Base-by-base conservation (phyloP, 495 filamentous ascomycete species). In the Schizothecium vesticola region DNA sequence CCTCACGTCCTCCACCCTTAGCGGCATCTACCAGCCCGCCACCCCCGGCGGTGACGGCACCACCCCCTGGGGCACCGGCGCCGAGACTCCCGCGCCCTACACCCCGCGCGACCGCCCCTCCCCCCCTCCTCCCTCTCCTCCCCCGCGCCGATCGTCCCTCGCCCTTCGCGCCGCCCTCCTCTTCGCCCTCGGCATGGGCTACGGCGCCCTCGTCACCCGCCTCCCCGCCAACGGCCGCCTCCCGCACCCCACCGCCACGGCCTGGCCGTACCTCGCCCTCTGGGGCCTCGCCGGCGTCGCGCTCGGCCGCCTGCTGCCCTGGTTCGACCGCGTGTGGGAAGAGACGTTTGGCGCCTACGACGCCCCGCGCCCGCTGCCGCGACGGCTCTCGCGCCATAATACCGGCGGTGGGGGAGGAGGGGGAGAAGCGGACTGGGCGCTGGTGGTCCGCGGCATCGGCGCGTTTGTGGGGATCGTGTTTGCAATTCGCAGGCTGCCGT, bases 391-490 rank as follows among this genome's bases (percentile, higher is more conserved):
- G 9, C 19, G 36, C 26, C 24, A 51, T 3, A 64, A 29, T 22
- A 29, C 61, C 21, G 61, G 56, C 22, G 43, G 58, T 24, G 75
- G 73, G 23, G 60, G 59, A n/a, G 71, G 29, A 12, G 22, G 60
- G 59, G 43, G 61, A 64, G 72, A 76, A 19, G 83, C 81, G 1
- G 91, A 92, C 68, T 97, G 92, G 94, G 88, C 89, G 56, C 86
- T 90, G 31, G 90, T 91, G 11, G 87, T 97, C 22, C 84, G 95
- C 65, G 92, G 93, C 68, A 88, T 98, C 56, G 96, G 95, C 51
- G 93, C 92, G 19, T 97, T 99, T 79, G 88, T 97, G 25, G 95
- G 95, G 13, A 95, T 99, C 77, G 93, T 93, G 22, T 98, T 97
- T 82, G 95, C 95, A 21, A 97, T 99, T 90, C 88, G 95, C 61